These are phyloP conservation scores for Ogataea naganishii DNA, from an alignment of 805 yeast species.

Conservation along the genomic window DNA sequence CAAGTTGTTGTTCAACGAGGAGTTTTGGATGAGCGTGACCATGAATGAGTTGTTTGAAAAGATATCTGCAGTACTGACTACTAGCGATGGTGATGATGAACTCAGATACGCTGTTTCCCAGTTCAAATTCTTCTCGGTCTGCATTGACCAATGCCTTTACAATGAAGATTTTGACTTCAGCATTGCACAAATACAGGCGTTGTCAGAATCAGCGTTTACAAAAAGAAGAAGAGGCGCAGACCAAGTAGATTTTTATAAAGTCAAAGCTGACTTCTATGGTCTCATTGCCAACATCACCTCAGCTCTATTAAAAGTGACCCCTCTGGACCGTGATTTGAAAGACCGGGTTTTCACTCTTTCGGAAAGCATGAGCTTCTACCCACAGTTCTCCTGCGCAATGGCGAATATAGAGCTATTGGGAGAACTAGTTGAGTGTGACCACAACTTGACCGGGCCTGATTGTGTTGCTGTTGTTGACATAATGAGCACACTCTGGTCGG, in stretches of 20 bases:
- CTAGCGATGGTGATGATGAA: constrained; percentile 9
- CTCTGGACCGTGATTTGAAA: constrained; percentile 3
- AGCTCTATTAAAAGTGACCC: constrained; percentile 9
- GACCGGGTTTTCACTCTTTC: constrained; percentile 6
- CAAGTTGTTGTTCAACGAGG: constrained; percentile 13
- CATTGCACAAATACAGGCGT: constrained; percentile 11
- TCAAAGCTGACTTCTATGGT: constrained; percentile 31
- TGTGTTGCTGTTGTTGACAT: constrained; percentile 20
- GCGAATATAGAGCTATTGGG: constrained; percentile 9
- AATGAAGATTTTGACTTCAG: constrained; percentile 14
- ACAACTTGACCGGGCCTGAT: constrained; percentile 7
- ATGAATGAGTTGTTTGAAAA: constrained; percentile 12
- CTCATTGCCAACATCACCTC: constrained; percentile 11
- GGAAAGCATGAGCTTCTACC: constrained; percentile 6
- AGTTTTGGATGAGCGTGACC: constrained; percentile 18
- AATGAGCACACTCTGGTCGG: constrained; percentile 45
- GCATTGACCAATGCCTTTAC: constrained; percentile 15
- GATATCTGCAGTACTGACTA: constrained; percentile 7
- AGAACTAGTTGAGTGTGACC: constrained; percentile 5
- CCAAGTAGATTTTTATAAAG: constrained; percentile 32
- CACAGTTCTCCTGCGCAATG: constrained; percentile 12
- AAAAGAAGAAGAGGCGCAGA: constrained; percentile 10
- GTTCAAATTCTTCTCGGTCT: constrained; percentile 15
- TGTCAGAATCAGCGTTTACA: constrained; percentile 12
- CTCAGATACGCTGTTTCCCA: constrained; percentile 14